phyloP scores from a whole-genome alignment of 441 rosid genomes.

The Mallotus japonicus region DNA sequence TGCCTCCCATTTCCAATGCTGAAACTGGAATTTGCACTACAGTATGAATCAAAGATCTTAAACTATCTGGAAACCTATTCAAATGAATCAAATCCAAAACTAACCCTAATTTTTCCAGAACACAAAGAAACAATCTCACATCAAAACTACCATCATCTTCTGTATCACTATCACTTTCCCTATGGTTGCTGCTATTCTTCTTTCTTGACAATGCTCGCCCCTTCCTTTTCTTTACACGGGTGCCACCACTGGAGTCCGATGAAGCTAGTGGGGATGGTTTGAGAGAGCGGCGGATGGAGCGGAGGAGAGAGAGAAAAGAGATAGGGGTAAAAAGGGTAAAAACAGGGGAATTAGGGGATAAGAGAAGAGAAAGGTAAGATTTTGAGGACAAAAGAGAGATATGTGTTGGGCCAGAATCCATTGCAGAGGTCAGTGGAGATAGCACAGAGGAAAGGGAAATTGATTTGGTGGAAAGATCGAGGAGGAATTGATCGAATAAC shows the following conservation, averaged over 20 bases:
- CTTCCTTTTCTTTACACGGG: conserved; percentile 37
- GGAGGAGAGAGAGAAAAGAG: conserved; percentile 64
- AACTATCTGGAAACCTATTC: conserved; percentile 73
- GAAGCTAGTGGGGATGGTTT: conserved; percentile 31
- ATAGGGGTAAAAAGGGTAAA: conserved; percentile 79
- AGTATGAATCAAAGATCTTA: conserved; percentile 68
- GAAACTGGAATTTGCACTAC: conserved; percentile 55
- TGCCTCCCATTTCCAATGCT: conserved; percentile 41
- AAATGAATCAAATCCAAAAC: conserved; percentile 67
- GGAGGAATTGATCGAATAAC: conserved; percentile 42
- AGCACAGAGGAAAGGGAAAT: conserved; percentile 49
- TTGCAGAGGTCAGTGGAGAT: conserved; percentile 49
- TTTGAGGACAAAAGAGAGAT: conserved; percentile 60
- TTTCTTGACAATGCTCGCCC: conserved; percentile 22
- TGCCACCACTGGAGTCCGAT: neutral
- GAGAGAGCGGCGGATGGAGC: conserved; percentile 66
- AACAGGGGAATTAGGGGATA: conserved; percentile 65
- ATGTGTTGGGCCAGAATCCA: conserved; percentile 48
- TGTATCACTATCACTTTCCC: neutral
- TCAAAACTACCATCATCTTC: conserved; percentile 34
- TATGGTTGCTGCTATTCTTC: conserved; percentile 8
- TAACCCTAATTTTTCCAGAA: conserved; percentile 49
- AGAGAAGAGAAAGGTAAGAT: conserved; percentile 59
- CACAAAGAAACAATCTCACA: conserved; percentile 36
- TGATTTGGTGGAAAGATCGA: conserved; percentile 40